Evolutionary conservation across 345 rosid species (phyloP).

Genomic region (Microcos paniculata): DNA sequence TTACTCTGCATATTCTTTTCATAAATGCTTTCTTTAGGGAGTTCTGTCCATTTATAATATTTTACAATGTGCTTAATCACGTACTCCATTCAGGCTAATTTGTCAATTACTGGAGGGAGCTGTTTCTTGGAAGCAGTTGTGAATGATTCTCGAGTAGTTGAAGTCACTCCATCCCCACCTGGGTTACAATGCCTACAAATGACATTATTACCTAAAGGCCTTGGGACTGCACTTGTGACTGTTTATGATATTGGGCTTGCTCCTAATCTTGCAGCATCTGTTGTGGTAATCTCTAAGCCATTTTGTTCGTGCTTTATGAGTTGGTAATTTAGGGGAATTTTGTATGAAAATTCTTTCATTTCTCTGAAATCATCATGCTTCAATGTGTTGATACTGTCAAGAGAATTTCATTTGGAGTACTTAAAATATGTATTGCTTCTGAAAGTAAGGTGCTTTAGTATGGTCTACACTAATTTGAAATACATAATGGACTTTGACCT

Average conservation of each 20-base stretch:
- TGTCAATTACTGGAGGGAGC: slow-evolving; percentile 90
- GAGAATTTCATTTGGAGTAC: not conserved
- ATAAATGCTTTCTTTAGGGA: not conserved
- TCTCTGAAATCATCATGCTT: not conserved
- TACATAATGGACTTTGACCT: not conserved
- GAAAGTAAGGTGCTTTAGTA: not conserved
- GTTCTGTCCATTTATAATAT: not conserved
- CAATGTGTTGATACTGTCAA: not conserved
- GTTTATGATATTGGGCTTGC: slow-evolving; percentile 80
- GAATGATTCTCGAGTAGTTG: slow-evolving; percentile 79
- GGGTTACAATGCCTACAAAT: slow-evolving; percentile 75
- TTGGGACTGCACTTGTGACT: slow-evolving; percentile 77
- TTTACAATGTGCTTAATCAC: not conserved
- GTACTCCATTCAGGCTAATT: slow-evolving; percentile 57
- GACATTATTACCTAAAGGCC: slow-evolving; percentile 70
- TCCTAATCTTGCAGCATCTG: slow-evolving; percentile 70
- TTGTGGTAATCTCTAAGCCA: slow-evolving; percentile 49
- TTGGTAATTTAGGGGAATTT: slow-evolving; percentile 4
- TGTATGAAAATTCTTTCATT: not conserved
- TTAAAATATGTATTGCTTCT: not conserved
- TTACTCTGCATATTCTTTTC: not conserved
- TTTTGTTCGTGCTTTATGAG: not conserved
- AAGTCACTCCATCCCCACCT: slow-evolving; percentile 65
- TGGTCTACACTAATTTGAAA: not conserved
- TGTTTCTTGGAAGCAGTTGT: slow-evolving; percentile 79